Evolutionary conservation across 139 green algal genomes (phyloP), one percentile per base, ranked within the genome.

Genomic region (Tetraselmis chui): DNA sequence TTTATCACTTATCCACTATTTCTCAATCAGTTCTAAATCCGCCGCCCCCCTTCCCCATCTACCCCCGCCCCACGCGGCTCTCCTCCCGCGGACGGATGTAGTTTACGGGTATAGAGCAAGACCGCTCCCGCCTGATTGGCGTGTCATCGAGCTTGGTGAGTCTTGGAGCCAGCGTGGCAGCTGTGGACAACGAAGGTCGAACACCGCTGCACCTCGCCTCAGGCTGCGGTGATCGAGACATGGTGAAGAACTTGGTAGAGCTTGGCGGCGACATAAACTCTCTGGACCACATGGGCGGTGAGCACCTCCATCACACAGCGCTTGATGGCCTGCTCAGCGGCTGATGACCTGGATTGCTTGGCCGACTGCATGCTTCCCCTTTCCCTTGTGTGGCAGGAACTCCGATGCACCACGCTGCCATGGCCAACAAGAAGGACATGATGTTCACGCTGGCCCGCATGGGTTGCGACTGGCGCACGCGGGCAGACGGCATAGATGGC

Each of bases 361-460:
- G n/a, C n/a, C n/a, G n/a, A n/a, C n/a, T n/a, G n/a, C n/a, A n/a
- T n/a, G n/a, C n/a, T n/a, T n/a, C n/a, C n/a, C n/a, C n/a, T n/a
- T n/a, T n/a, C n/a, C n/a, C n/a, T n/a, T n/a, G n/a, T n/a, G n/a
- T n/a, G 77, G 76, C 79, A 89, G 89, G 90, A 82, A 93, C 90
- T 1, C 81, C 90, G 22, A 92, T 93, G 90, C 90, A 93, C 80
- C 90, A 93, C 45, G 90, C 90, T 30, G 90, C 90, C 29, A 93
- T 93, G 90, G 89, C 90, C n/a, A 89, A 90, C 80, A 91, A 92
- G 84, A 89, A 92, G 86, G 90, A 93, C 30, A 92, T 90, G 87
- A 93, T 93, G 90, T 91, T 91, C 59, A 79, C 82, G 22, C 78
- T 93, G 59, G 90, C 90, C 2, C 83, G 87, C 1, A 81, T 93